These are phyloP conservation scores for Galium porrigens DNA, from an alignment of 305 asterid genomes.

Conservation along the genomic window DNA sequence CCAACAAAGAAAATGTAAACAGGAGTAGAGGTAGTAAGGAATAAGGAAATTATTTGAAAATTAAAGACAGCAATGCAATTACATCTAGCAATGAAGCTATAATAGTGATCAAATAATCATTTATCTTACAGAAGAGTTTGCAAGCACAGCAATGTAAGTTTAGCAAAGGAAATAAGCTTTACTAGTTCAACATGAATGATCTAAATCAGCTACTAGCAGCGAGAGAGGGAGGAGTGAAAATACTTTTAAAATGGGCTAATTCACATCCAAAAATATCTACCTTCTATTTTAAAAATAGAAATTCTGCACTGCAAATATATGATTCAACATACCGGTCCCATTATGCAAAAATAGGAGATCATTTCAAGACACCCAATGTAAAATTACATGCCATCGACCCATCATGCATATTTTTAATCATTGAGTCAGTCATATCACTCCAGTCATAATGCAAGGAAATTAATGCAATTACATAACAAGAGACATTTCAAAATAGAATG, in stretches of 20 bases:
- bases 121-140: neutral
- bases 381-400: neutral
- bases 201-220: neutral
- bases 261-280: neutral
- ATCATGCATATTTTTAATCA: neutral
- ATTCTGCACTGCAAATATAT: neutral
- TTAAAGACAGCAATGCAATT: neutral
- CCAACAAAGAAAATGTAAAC: conserved; percentile 1
- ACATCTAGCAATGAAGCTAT: neutral
- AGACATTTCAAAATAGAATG: neutral
- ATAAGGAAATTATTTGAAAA: neutral
- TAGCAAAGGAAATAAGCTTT: neutral
- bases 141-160: neutral
- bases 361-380: neutral
- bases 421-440: neutral
- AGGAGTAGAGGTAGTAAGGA: neutral
- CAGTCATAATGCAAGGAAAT: neutral
- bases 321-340: neutral
- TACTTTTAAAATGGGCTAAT: neutral
- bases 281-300: no score
- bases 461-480: neutral
- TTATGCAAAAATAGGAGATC: neutral
- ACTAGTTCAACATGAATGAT: neutral
- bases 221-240: neutral
- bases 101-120: no score